Conservation (phyloP, 148 eudicot species). For the Fagopyrum esculentum region DNA sequence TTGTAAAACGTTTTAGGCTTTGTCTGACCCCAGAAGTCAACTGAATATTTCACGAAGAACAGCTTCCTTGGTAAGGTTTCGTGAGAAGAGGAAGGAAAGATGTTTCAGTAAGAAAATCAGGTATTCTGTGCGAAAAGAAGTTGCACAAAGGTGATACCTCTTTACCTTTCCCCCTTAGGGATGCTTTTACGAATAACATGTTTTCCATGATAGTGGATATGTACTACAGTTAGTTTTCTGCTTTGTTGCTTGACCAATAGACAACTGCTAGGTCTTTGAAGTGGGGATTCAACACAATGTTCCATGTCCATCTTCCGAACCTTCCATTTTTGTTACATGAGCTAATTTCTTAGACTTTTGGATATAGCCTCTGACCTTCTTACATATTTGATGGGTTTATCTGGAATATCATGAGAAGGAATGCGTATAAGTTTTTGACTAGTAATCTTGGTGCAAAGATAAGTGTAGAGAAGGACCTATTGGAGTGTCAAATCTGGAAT, state of each 20-base stretch:
- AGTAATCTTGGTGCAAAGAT: not conserved
- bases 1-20: slow-evolving; percentile 19
- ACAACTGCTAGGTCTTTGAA: not conserved
- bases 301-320: no score
- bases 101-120: slow-evolving; percentile 27
- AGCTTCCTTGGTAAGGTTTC: slow-evolving; percentile 28
- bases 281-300: not conserved
- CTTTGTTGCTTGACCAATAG: not conserved
- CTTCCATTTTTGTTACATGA: not conserved
- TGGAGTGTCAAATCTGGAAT: not conserved
- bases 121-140: slow-evolving; percentile 33
- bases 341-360: not conserved
- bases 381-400: not conserved
- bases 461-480: not conserved
- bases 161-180: not conserved
- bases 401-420: not conserved
- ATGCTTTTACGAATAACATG: not conserved
- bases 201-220: not conserved
- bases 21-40: slow-evolving; percentile 23
- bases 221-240: not conserved
- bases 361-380: not conserved
- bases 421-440: not conserved
- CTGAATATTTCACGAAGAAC: slow-evolving; percentile 22
- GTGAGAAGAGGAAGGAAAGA: slow-evolving; percentile 32
- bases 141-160: slow-evolving; percentile 24